Base-by-base conservation (phyloP, 176 grass and related monocot species). In the Hordeum marinum region DNA sequence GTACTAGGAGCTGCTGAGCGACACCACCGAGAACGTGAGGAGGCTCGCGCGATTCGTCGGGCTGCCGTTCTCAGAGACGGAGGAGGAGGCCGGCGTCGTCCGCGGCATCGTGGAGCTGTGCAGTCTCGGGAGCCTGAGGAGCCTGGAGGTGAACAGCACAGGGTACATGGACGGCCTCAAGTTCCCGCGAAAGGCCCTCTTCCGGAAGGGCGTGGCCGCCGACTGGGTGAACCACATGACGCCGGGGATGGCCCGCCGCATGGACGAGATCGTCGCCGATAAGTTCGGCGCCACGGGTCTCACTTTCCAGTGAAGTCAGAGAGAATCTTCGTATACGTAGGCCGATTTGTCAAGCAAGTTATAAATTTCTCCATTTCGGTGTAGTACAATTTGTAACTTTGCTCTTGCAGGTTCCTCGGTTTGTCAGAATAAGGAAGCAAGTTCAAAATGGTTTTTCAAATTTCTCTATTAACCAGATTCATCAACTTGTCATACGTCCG, bases 211-310 rank as follows among this genome's bases (percentile, higher is more conserved):
- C 18, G 10, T 57, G 2, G n/a, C 42, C 9, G 84, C 73, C 42
- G 89, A 90, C 60, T 87, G 84, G 88, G 70, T 1, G 75, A 87
- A 65, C 69, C 84, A 90, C 67, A 15, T 90, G 78, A 83, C 70
- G 27, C 36, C 39, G 80, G 84, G 84, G 89, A 90, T 87, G 89
- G 80, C 43, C 4, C 4, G 36, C 40, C 80, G 52, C 3, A 25
- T 90, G 41, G 79, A 90, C 29, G 20, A 43, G 0, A 67, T 87
- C 59, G 27, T 82, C 11, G n/a, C 71, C 12, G 26, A 67, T 48
- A 85, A 79, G 46, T 21, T 68, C 66, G 3, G 34, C 9, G 34
- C 17, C 34, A n/a, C 34, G 18, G 34, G 66, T 0, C 34, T 68
- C 1, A 68, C 4, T 0, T 68, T 68, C 66, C 18, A 39, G 34